Evolutionary conservation across 2,329 filamentous ascomycete genomes (phyloP).

Genomic region (Xylariaceae sp.): DNA sequence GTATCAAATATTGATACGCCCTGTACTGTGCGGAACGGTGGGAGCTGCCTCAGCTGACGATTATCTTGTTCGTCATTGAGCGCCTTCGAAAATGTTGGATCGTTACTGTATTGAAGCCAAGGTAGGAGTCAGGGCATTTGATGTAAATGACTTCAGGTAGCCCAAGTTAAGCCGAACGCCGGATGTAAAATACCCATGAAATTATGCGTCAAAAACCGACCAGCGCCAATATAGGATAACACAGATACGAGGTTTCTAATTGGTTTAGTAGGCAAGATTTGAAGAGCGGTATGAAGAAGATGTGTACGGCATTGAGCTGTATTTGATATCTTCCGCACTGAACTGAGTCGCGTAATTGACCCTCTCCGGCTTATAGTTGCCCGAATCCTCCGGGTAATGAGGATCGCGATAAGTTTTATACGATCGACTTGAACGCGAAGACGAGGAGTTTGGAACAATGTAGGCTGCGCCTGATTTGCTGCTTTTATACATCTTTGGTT

Average conservation of each 20-base stretch:
- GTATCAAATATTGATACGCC: slow-evolving; percentile 1
- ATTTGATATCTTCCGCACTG: slow-evolving; percentile 10
- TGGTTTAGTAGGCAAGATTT: slow-evolving; percentile 6
- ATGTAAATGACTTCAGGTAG: slow-evolving; percentile 16
- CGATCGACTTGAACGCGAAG: slow-evolving; percentile 17
- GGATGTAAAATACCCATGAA: slow-evolving; percentile 8
- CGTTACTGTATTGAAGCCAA: slow-evolving; percentile 30
- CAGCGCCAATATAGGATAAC: slow-evolving; percentile 15
- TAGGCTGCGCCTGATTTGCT: slow-evolving; percentile 4
- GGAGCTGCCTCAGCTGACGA: background rate
- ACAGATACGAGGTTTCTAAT: slow-evolving; percentile 5
- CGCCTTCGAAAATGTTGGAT: slow-evolving; percentile 23
- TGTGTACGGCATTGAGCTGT: slow-evolving; percentile 16
- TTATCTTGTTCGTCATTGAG: slow-evolving; percentile 3
- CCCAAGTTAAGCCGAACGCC: slow-evolving; percentile 21
- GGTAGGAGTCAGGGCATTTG: too few relatives aligned
- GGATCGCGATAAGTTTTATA: slow-evolving; percentile 11
- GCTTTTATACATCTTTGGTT: slow-evolving; percentile 14
- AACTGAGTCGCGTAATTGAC: slow-evolving; percentile 19
- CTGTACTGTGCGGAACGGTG: too few relatives aligned
- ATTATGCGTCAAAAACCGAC: background rate
- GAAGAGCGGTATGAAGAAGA: slow-evolving; percentile 10
- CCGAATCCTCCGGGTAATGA: slow-evolving; percentile 18
- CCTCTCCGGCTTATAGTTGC: slow-evolving; percentile 13
- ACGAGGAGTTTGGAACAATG: slow-evolving; percentile 20